Evolutionary conservation across 768 basidiomycete genomes (phyloP).

Genomic region (Mycena chlorophos): DNA sequence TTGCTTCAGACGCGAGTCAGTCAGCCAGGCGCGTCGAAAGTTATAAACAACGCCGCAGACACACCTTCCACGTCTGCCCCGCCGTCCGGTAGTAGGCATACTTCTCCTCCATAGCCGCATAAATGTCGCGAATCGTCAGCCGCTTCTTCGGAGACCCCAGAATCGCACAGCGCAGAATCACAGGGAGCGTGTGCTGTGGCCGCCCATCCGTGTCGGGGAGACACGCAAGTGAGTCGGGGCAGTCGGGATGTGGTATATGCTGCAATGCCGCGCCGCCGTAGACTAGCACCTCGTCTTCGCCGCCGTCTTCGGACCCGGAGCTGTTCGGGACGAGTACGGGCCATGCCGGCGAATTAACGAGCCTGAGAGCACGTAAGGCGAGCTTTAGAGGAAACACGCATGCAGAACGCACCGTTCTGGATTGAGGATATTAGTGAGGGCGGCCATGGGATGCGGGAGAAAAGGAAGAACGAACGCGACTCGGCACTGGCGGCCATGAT

Average conservation of each 20-base stretch:
- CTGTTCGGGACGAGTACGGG: conserved; percentile 4
- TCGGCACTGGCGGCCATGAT: conserved; percentile 8
- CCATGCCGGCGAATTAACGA: conserved; percentile 22
- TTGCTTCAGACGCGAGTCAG: conserved; percentile 53
- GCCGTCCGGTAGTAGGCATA: conserved; percentile 80
- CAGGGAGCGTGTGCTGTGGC: conserved; percentile 82
- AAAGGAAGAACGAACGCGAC: conserved; percentile 26
- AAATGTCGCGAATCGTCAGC: conserved; percentile 82
- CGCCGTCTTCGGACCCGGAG: conserved; percentile 21
- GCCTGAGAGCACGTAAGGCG: conserved; percentile 18
- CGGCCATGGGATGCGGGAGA: conserved; percentile 45
- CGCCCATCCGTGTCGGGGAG: conserved; percentile 76
- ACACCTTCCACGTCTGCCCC: conserved; percentile 84
- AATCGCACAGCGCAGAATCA: conserved; percentile 83
- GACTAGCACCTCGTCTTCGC: conserved; percentile 21
- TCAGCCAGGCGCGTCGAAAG: conserved; percentile 12
- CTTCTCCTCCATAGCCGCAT: conserved; percentile 84
- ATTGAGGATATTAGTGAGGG: conserved; percentile 56
- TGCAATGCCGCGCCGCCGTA: too few relatives aligned
- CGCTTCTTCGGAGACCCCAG: conserved; percentile 73
- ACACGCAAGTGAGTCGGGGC: conserved; percentile 76
- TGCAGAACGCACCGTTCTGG: conserved; percentile 43
- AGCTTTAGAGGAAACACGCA: conserved; percentile 24
- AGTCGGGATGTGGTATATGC: conserved; percentile 60
- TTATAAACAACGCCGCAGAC: conserved; percentile 12